Evolutionary conservation across 495 filamentous ascomycete species (phyloP).

Genomic region (Neurospora sp.): DNA sequence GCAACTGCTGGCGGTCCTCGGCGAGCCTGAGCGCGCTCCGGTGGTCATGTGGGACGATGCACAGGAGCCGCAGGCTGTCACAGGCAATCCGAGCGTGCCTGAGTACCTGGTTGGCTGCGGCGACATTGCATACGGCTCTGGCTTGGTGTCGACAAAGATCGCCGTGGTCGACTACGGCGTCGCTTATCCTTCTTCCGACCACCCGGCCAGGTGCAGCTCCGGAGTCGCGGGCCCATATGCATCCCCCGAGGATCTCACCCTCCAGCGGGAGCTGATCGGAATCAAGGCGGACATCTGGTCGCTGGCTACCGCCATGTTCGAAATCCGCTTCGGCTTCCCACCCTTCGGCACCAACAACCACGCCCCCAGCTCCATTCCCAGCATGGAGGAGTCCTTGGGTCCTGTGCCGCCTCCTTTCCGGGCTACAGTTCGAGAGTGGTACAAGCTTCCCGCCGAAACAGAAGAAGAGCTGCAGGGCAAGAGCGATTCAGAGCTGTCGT

Average conservation of each 20-base stretch:
- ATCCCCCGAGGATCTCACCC: conserved; percentile 14
- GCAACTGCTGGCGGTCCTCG: conserved; percentile 7
- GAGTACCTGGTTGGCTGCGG: conserved; percentile 10
- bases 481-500: neutral
- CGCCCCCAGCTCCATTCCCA: neutral
- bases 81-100: conserved; percentile 7
- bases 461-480: neutral
- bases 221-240: conserved; percentile 11
- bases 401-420: conserved; percentile 8
- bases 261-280: neutral
- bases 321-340: neutral
- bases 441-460: neutral
- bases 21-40: neutral
- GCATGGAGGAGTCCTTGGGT: conserved; percentile 11
- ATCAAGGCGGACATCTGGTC: conserved; percentile 17
- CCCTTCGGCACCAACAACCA: neutral
- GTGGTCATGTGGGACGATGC: neutral
- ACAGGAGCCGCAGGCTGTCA: neutral
- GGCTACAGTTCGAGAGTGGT: neutral
- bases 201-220: neutral
- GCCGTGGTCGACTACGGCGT: conserved; percentile 21
- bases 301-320: conserved; percentile 10
- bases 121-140: neutral
- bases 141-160: conserved; percentile 6
- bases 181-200: conserved; percentile 2